Percentiles rank a stretch among this genome's conserved stretches.
Evolutionary conservation across 2,329 filamentous ascomycete species (phyloP).

Genomic region (Penicillium oxalicum): DNA sequence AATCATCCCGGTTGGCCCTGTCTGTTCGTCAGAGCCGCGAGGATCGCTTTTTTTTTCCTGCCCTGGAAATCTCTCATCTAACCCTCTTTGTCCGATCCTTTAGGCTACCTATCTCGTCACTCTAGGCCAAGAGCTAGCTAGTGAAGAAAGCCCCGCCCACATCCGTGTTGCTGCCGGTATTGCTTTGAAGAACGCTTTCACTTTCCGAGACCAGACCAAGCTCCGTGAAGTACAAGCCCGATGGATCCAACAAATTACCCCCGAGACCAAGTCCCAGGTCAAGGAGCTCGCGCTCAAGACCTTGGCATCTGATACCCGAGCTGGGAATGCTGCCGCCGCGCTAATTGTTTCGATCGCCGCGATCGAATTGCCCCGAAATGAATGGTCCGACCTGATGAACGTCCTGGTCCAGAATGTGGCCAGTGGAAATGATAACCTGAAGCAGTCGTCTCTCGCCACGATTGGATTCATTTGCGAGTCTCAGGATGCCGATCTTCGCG

Average conservation of each 20-base stretch:
- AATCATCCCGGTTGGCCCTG: no score
- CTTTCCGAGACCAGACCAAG: constrained; percentile 79
- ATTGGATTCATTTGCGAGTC: constrained; percentile 98
- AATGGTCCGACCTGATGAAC: constrained; percentile 90
- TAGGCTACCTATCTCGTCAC: constrained; percentile 89
- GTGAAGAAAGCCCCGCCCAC: constrained; percentile 73
- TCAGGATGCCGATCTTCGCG: constrained; percentile 78
- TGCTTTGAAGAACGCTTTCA: constrained; percentile 96
- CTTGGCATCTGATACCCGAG: constrained; percentile 73
- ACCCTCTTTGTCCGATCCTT: constrained; percentile 18
- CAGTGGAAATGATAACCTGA: constrained; percentile 76
- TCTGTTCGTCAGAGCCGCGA: neutral
- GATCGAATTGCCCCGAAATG: constrained; percentile 86
- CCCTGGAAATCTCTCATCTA: constrained; percentile 18
- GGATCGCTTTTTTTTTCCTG: neutral
- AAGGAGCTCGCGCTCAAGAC: constrained; percentile 89
- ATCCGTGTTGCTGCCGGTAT: constrained; percentile 93
- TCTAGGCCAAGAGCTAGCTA: constrained; percentile 88
- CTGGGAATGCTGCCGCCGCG: constrained; percentile 84
- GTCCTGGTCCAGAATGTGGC: constrained; percentile 88
- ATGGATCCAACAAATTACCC: constrained; percentile 81
- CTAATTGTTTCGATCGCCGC: constrained; percentile 91
- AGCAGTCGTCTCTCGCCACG: constrained; percentile 89
- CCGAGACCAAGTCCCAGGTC: constrained; percentile 76
- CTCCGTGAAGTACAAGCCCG: constrained; percentile 86